A percentile compares a stretch with the other conserved stretches of the same genome.
phyloP scores from a whole-genome alignment of 352 stramenopile species.

The Globisporangium okanoganense region DNA sequence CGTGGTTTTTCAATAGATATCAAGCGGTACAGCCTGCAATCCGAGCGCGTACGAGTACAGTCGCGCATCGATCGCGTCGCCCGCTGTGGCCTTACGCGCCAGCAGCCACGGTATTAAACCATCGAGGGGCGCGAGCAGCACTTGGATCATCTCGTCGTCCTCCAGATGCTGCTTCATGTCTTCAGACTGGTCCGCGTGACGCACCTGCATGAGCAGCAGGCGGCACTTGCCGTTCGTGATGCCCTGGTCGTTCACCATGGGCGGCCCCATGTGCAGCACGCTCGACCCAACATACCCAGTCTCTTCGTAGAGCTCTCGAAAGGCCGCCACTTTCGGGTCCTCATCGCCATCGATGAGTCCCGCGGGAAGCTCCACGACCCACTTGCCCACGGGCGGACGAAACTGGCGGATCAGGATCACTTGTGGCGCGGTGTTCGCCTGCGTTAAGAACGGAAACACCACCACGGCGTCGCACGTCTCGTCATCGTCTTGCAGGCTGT shows the following conservation, averaged over 20 bases:
- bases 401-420: slow-evolving; percentile 91
- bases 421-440: slow-evolving; percentile 18
- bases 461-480: slow-evolving; percentile 60
- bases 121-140: slow-evolving; percentile 54
- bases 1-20: background rate
- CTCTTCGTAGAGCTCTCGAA: slow-evolving; percentile 87
- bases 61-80: slow-evolving; percentile 12
- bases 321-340: slow-evolving; percentile 60
- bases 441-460: slow-evolving; percentile 68
- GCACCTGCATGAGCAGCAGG: slow-evolving; percentile 59
- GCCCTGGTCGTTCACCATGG: slow-evolving; percentile 80
- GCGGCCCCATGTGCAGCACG: slow-evolving; percentile 50
- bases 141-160: slow-evolving; percentile 68
- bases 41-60: slow-evolving; percentile 16
- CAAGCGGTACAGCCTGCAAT: slow-evolving; percentile 7
- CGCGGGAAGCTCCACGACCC: slow-evolving; percentile 89
- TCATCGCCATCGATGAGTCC: slow-evolving; percentile 89
- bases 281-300: slow-evolving; percentile 60
- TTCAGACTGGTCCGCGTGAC: slow-evolving; percentile 29
- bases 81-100: background rate
- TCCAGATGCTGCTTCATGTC: slow-evolving; percentile 45
- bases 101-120: slow-evolving; percentile 60
- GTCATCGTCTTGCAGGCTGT: background rate
- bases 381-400: slow-evolving; percentile 77
- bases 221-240: slow-evolving; percentile 73